Base-by-base conservation (phyloP, 2,329 filamentous ascomycete genomes). In the Colletotrichum sp. region DNA sequence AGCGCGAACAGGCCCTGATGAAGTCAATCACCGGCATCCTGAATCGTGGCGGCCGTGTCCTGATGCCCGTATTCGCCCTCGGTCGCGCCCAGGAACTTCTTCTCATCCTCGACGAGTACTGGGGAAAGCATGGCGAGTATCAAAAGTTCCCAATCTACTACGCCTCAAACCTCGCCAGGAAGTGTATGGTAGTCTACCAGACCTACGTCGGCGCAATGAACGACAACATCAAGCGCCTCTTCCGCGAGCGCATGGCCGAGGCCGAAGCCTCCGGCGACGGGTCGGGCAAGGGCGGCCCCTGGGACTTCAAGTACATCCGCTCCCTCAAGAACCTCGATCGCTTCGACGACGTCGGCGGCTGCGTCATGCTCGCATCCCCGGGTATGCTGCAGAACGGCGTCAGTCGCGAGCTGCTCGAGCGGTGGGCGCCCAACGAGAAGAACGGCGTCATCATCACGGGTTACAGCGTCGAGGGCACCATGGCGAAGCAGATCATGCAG, bases 151-250 rank as follows among this genome's bases (percentile, higher is more conserved):
- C 97, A 7, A 98, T 99, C 77, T 99, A 98, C 87, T 99, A 98
- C 84, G 97, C 97, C 70, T 97, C 95, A 80, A 98, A 98, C 80
- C 91, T 98, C 56, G 97, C 97, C 1, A 90, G 96, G 77, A 97
- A 98, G 85, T 99, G 97, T 86, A 99, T 99, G 97, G 92, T 98
- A 34, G 96, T 98, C 5, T 99, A 99, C 83, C 97, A 98, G 84
- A 99, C 97, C 2, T 99, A 98, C 81, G 95, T 98, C 65, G 95
- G 96, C 65, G 96, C 96, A 71, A 99, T 99, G 97, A 99, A 99
- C 83, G 96, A 98, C 82, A 98, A 98, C 81, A 98, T 99, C 88
- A 98, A 98, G 84, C 92, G 95, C 13, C 91, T 98, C n/a, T 98
- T 98, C 85, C 91, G 94, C 69, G 96, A 97, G 84, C 93, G 95